Conservation (phyloP, 2,329 filamentous ascomycete species). For the Cladosporium phlei region DNA sequence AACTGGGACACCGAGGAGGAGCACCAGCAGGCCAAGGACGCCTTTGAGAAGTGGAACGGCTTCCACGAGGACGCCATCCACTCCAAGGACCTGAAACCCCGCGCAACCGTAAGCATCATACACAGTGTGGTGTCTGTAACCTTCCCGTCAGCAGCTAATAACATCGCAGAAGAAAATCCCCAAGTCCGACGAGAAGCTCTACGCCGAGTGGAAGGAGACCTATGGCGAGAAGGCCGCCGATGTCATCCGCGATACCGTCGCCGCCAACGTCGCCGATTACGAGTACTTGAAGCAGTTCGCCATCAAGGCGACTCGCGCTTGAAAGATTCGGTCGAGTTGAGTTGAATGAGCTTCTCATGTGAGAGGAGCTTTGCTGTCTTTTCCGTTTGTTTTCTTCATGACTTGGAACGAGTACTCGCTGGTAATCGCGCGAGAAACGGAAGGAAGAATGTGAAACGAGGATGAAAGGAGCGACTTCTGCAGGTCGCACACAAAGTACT, state of each 20-base stretch:
- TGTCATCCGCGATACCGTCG: slow-evolving; percentile 65
- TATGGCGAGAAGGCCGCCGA: slow-evolving; percentile 67
- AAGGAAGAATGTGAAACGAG: too few relatives aligned
- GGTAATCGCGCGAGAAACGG: too few relatives aligned
- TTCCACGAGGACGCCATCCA: slow-evolving; percentile 94
- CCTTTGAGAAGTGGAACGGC: slow-evolving; percentile 94
- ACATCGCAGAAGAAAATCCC: slow-evolving; percentile 53
- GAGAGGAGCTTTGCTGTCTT: too few relatives aligned
- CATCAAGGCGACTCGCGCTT: slow-evolving; percentile 41
- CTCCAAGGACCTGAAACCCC: slow-evolving; percentile 69
- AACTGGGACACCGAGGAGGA: slow-evolving; percentile 74
- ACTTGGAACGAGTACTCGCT: too few relatives aligned
- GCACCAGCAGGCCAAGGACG: slow-evolving; percentile 61
- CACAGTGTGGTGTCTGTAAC: background rate
- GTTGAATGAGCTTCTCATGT: too few relatives aligned
- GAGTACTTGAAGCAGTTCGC: slow-evolving; percentile 78
- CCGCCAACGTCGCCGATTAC: slow-evolving; percentile 68
- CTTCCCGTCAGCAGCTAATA: slow-evolving; percentile 9
- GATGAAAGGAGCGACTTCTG: too few relatives aligned
- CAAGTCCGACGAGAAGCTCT: slow-evolving; percentile 61
- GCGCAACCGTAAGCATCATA: slow-evolving; percentile 52
- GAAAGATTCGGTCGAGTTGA: too few relatives aligned
- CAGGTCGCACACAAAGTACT: too few relatives aligned
- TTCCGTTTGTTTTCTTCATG: background rate
- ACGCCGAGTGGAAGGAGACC: slow-evolving; percentile 68